Percentiles rank a stretch among this genome's conserved stretches.
Evolutionary conservation across 2,329 filamentous ascomycete genomes (phyloP).

Genomic region (Beauveria scarabaeidicola): DNA sequence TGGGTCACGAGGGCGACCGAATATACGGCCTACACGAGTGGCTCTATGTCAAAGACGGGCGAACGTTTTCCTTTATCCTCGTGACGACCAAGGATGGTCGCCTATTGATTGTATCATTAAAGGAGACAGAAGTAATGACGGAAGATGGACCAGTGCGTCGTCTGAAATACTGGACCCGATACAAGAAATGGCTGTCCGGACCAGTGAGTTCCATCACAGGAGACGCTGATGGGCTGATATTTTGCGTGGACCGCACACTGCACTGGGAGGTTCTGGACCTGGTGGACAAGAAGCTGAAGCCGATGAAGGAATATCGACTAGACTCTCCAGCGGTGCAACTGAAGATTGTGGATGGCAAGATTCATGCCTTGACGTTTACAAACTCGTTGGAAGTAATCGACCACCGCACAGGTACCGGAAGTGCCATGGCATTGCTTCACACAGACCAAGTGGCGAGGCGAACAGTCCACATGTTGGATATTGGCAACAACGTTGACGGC

Average conservation of each 20-base stretch:
- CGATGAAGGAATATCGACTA: conserved; percentile 37
- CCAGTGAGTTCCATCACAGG: conserved; percentile 50
- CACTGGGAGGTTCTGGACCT: conserved; percentile 48
- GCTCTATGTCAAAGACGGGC: conserved; percentile 48
- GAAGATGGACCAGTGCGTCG: conserved; percentile 14
- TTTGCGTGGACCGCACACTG: conserved; percentile 44
- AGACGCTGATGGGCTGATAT: conserved; percentile 47
- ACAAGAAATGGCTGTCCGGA: conserved; percentile 33
- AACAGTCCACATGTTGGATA: conserved; percentile 38
- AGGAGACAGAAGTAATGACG: conserved; percentile 16
- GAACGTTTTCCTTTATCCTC: conserved; percentile 54
- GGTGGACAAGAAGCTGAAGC: conserved; percentile 41
- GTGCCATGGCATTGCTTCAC: conserved; percentile 33
- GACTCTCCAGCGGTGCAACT: conserved; percentile 46
- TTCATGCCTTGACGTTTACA: conserved; percentile 42
- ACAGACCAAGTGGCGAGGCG: conserved; percentile 37
- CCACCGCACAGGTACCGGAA: conserved; percentile 30
- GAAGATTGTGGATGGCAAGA: conserved; percentile 36
- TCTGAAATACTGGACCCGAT: conserved; percentile 46
- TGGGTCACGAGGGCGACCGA: conserved; percentile 49
- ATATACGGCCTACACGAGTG: conserved; percentile 58
- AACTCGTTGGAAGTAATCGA: conserved; percentile 51
- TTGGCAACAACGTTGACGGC: conserved; percentile 26
- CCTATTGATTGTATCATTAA: conserved; percentile 47
- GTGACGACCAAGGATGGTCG: conserved; percentile 47